phyloP scores from a whole-genome alignment of 495 filamentous ascomycete genomes.

The Penicillium longicatenatum region DNA sequence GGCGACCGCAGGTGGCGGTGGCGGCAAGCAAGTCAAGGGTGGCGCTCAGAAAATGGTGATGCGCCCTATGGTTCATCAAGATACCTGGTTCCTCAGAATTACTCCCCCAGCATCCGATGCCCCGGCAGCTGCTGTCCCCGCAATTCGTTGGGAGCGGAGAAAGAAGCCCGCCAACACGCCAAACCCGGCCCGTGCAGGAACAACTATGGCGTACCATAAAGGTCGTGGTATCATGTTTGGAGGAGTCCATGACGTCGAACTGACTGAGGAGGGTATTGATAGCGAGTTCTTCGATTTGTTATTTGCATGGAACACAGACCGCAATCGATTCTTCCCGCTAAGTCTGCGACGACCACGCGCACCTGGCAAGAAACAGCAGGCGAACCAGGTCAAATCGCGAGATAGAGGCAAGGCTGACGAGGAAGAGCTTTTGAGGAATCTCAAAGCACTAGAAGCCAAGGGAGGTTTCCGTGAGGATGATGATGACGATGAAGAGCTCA shows the following conservation, averaged over 20 bases:
- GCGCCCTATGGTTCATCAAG: slow-evolving; percentile 86
- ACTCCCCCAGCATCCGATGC: slow-evolving; percentile 67
- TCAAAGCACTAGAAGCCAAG: slow-evolving; percentile 77
- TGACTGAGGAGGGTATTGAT: slow-evolving; percentile 93
- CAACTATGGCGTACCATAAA: slow-evolving; percentile 90
- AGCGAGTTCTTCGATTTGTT: slow-evolving; percentile 92
- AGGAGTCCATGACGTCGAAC: slow-evolving; percentile 90
- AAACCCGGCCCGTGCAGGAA: slow-evolving; percentile 78
- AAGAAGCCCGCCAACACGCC: slow-evolving; percentile 92
- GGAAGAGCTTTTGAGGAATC: slow-evolving; percentile 82
- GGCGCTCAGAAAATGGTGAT: slow-evolving; percentile 67
- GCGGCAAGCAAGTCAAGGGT: slow-evolving; percentile 61
- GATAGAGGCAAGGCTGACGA: slow-evolving; percentile 81
- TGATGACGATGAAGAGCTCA: slow-evolving; percentile 55
- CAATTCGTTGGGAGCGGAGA: slow-evolving; percentile 84
- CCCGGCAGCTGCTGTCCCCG: slow-evolving; percentile 59
- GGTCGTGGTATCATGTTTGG: slow-evolving; percentile 92
- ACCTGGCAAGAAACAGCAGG: slow-evolving; percentile 58
- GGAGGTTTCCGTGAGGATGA: slow-evolving; percentile 54
- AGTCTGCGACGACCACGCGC: slow-evolving; percentile 69
- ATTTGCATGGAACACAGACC: slow-evolving; percentile 89
- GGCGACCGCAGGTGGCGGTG: slow-evolving; percentile 41
- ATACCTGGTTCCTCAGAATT: slow-evolving; percentile 90
- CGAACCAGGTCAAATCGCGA: slow-evolving; percentile 56
- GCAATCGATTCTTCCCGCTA: slow-evolving; percentile 90